A percentile compares a stretch with the other conserved stretches of the same genome.
Evolutionary conservation across 2,329 filamentous ascomycete species (phyloP).

Genomic region (Aspergillus amoenus): DNA sequence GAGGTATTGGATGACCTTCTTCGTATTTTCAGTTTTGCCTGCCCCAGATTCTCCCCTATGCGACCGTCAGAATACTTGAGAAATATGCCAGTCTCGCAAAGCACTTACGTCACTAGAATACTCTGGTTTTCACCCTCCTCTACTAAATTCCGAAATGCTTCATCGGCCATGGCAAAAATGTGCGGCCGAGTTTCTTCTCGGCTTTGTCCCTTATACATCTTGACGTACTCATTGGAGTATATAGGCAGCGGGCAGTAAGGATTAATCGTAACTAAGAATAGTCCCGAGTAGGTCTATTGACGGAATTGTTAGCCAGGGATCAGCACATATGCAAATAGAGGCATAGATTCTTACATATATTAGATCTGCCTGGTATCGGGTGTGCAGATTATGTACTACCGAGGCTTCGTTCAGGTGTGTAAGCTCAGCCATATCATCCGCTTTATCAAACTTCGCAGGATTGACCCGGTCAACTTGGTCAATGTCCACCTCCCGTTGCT

Average conservation of each 20-base stretch:
- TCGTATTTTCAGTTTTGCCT: conserved; percentile 98
- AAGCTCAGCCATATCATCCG: conserved; percentile 97
- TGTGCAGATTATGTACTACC: conserved; percentile 94
- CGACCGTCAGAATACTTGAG: background rate
- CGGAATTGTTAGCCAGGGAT: background rate
- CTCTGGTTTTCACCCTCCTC: conserved; percentile 96
- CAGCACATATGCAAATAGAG: background rate
- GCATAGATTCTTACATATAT: conserved; percentile 65
- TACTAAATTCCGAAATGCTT: conserved; percentile 91
- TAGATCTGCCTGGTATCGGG: conserved; percentile 90
- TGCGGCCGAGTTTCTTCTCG: conserved; percentile 95
- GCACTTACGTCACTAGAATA: conserved; percentile 78
- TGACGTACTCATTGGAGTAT: conserved; percentile 94
- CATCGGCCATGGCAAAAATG: conserved; percentile 96
- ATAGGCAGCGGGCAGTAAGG: conserved; percentile 94
- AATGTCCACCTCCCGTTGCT: conserved; percentile 83
- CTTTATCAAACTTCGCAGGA: conserved; percentile 98
- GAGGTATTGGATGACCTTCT: conserved; percentile 98
- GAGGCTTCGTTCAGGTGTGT: conserved; percentile 98
- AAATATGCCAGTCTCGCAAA: background rate
- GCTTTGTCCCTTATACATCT: conserved; percentile 92
- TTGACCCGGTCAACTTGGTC: conserved; percentile 98
- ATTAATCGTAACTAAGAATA: conserved; percentile 96
- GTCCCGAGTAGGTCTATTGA: conserved; percentile 81
- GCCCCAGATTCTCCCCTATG: conserved; percentile 84